A percentile compares a stretch with the other conserved stretches of the same genome.
These are phyloP conservation scores for Mesembryanthemum crystallinum DNA, from an alignment of 148 eudicot species.

Conservation along the genomic window DNA sequence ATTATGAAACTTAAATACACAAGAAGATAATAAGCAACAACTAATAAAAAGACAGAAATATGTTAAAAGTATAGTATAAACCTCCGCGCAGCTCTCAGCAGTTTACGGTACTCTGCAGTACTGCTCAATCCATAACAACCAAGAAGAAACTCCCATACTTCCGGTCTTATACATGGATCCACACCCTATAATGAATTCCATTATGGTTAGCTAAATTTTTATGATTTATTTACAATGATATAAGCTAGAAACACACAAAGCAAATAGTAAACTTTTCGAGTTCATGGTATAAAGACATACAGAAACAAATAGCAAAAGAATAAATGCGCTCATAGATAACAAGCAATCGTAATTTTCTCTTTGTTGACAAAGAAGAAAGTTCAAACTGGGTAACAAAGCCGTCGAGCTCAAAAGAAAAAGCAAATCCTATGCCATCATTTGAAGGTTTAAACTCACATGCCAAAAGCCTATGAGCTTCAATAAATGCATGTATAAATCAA, in stretches of 20 bases:
- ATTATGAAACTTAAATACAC: neutral
- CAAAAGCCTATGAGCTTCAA: neutral
- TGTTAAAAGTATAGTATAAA: constrained; percentile 18
- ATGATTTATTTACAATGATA: neutral
- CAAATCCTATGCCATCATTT: neutral
- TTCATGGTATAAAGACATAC: neutral
- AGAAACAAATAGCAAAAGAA: neutral
- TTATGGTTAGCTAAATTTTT: constrained; percentile 9
- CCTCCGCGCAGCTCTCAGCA: constrained; percentile 90
- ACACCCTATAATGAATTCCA: constrained; percentile 58
- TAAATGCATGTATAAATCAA: neutral
- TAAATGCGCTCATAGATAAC: neutral
- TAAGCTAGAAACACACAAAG: neutral
- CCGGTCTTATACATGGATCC: constrained; percentile 94
- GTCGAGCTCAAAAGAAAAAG: neutral
- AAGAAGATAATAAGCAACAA: neutral
- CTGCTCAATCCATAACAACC: constrained; percentile 93
- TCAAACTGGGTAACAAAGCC: neutral
- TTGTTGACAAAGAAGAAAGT: neutral
- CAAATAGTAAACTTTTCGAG: neutral
- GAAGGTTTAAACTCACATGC: neutral
- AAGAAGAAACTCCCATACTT: constrained; percentile 99
- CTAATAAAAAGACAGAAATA: neutral
- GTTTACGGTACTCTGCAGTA: constrained; percentile 64
- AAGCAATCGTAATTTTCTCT: neutral